Conservation (phyloP, 1,284 basidiomycete genomes). For the Fomitopsis schrenkii region DNA sequence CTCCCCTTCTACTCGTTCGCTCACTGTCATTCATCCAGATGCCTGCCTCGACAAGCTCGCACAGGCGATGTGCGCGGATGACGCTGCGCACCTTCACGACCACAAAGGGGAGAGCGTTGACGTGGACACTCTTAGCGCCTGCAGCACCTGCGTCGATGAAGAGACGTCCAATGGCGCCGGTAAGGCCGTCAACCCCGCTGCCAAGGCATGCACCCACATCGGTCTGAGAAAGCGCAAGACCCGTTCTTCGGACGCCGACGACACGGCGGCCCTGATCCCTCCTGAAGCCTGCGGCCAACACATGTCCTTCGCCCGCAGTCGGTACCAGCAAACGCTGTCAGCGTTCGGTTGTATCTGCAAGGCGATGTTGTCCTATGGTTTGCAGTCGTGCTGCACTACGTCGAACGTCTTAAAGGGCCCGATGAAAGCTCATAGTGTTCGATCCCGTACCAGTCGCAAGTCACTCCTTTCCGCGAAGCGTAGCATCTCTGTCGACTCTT, state of each 20-base stretch:
- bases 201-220: conserved; percentile 5
- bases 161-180: background rate
- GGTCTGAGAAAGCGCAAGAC: conserved; percentile 20
- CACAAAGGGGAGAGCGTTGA: background rate
- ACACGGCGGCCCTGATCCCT: conserved; percentile 9
- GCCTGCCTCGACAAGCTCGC: conserved; percentile 25
- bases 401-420: conserved; percentile 5
- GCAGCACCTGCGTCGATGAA: conserved; percentile 2
- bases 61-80: conserved; percentile 26
- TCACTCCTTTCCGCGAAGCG: conserved; percentile 8
- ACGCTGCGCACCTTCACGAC: conserved; percentile 25
- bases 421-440: background rate
- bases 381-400: conserved; percentile 24
- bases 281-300: conserved; percentile 26
- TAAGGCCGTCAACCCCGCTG: background rate
- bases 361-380: conserved; percentile 24
- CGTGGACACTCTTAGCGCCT: background rate
- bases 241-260: background rate
- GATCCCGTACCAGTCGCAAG: background rate
- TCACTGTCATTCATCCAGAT: conserved; percentile 12
- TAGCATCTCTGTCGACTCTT: conserved; percentile 17
- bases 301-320: conserved; percentile 23
- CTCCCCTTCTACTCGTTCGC: background rate
- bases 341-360: conserved; percentile 29
- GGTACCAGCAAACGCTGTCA: conserved; percentile 25